These are phyloP conservation scores for Sechiopsis laciniata DNA, from an alignment of 306 rosid genomes.

Conservation along the genomic window DNA sequence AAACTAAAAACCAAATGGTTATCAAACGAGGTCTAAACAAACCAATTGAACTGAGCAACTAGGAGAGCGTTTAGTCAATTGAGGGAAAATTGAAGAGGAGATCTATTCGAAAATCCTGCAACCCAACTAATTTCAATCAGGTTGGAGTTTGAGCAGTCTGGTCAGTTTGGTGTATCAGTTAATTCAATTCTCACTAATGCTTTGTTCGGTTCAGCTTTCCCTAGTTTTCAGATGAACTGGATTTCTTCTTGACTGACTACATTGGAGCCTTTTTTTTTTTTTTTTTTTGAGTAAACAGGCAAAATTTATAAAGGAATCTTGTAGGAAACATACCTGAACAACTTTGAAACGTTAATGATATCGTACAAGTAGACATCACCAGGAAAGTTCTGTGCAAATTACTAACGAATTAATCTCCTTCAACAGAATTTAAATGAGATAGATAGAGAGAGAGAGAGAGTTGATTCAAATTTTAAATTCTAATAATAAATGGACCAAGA, in stretches of 20 bases:
- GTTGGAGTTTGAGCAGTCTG: neutral
- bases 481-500: neutral
- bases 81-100: no score
- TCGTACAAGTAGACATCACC: conserved; percentile 55
- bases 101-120: neutral
- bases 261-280: neutral
- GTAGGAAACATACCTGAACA: conserved; percentile 48
- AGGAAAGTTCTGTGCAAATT: conserved; percentile 61
- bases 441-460: neutral
- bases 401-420: neutral
- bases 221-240: neutral
- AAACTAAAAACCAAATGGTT: no score
- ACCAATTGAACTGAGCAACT: neutral
- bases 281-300: no score
- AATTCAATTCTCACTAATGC: neutral
- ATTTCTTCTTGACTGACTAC: neutral
- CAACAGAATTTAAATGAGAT: neutral
- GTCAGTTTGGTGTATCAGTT: neutral
- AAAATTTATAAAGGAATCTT: neutral
- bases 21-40: neutral
- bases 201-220: neutral
- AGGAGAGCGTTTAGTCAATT: no score
- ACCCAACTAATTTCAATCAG: neutral
- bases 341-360: conserved; percentile 55
- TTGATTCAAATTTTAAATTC: neutral